phyloP scores from a whole-genome alignment of 257 asterid species.

The Anisodus acutangulus region DNA sequence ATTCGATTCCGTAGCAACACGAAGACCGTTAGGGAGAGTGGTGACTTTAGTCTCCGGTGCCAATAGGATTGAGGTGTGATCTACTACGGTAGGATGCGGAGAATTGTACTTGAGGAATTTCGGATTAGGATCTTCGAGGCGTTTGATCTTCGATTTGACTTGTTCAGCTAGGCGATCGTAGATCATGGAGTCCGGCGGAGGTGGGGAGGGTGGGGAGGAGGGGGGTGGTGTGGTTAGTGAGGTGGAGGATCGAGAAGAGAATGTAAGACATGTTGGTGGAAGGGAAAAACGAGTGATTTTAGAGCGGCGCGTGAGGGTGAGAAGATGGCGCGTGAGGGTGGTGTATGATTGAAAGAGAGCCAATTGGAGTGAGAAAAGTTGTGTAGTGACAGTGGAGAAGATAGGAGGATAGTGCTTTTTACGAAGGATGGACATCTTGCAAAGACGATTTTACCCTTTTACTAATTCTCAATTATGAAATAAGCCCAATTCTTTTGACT shows the following conservation, averaged over 20 bases:
- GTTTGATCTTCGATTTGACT: constrained; percentile 62
- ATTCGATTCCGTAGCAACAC: constrained; percentile 85
- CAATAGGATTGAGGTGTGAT: constrained; percentile 70
- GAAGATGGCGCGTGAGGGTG: constrained; percentile 77
- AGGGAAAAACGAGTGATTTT: constrained; percentile 28
- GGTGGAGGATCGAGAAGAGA: constrained; percentile 50
- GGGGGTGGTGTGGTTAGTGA: constrained; percentile 48
- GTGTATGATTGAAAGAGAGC: neutral
- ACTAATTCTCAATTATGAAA: constrained; percentile 15
- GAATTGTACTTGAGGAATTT: constrained; percentile 72
- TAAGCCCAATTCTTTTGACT: neutral
- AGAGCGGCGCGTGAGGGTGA: constrained; percentile 57
- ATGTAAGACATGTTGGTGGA: constrained; percentile 37
- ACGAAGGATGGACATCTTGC: neutral
- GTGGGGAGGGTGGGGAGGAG: constrained; percentile 55
- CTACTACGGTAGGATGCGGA: constrained; percentile 58
- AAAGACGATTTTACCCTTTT: constrained; percentile 25
- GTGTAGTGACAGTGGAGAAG: neutral
- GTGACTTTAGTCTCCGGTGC: constrained; percentile 82
- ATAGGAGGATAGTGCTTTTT: neutral
- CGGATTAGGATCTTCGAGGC: constrained; percentile 66
- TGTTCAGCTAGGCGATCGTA: constrained; percentile 84
- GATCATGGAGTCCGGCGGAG: constrained; percentile 72
- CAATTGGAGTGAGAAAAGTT: neutral
- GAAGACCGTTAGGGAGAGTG: constrained; percentile 85